These are phyloP conservation scores for Crotalaria pallida DNA, from an alignment of 306 rosid species.

Conservation along the genomic window DNA sequence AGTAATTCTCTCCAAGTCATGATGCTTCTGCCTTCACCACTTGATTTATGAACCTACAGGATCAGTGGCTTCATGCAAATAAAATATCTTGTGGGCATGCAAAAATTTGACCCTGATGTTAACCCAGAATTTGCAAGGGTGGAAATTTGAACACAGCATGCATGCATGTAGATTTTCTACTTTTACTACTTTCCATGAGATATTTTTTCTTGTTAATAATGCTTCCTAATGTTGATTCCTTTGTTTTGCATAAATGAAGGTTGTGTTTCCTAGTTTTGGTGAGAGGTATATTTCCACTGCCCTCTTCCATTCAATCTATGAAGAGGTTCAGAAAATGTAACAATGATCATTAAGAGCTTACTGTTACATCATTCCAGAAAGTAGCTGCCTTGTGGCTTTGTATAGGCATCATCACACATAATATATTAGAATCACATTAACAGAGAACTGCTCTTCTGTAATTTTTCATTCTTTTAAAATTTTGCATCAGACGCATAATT, in stretches of 20 bases:
- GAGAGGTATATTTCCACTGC: constrained; percentile 79
- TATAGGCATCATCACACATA: constrained; percentile 27
- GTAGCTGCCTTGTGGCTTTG: constrained; percentile 26
- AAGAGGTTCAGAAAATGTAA: constrained; percentile 63
- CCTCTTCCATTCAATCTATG: constrained; percentile 71
- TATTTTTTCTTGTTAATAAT: background rate
- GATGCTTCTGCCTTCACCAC: constrained; percentile 5
- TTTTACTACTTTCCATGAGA: background rate
- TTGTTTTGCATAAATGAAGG: constrained; percentile 37
- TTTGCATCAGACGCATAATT: constrained; percentile 24
- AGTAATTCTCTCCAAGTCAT: background rate
- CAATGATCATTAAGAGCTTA: background rate
- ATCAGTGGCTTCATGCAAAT: constrained; percentile 1
- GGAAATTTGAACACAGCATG: background rate
- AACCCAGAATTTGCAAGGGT: background rate
- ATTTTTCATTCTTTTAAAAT: background rate
- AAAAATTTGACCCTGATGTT: background rate
- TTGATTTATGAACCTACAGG: constrained; percentile 2
- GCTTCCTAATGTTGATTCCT: constrained; percentile 14
- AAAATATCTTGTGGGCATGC: background rate
- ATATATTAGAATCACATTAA: background rate
- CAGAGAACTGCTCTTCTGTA: background rate
- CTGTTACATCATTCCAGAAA: constrained; percentile 12
- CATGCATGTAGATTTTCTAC: constrained; percentile 3
- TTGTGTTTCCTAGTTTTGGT: constrained; percentile 88